Evolutionary conservation across 73 alveolate genomes (phyloP), one percentile per base, ranked within the genome.

Genomic region (Stentor roeselii): DNA sequence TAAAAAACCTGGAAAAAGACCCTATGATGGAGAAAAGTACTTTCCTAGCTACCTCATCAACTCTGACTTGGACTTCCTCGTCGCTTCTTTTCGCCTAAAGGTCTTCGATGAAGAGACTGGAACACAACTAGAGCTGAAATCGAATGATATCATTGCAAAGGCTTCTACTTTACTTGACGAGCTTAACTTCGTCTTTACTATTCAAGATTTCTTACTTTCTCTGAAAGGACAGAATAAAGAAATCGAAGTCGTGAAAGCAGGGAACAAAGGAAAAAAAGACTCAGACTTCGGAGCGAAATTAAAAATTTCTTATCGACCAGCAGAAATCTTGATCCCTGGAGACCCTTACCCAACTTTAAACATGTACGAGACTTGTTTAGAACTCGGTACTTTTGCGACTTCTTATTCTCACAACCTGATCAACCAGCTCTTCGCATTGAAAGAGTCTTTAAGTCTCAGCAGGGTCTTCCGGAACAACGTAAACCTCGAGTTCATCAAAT

Each of bases 91-190:
- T 50, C 21, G 30, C 21, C 21, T 50, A 21, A 50, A 21, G 6
- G 21, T 50, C 21, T 50, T 50, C 6, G 67, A 50, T 50, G 67
- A 50, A 50, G 67, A 50, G 67, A 50, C 67, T 50, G 67, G 67
- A 21, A 50, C 21, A 11, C 6, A 6, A 11, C 6, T 50, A 50
- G 21, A 50, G 6, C 21, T 50, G 30, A 11, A 6, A 50, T 11
- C 21, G 21, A 11, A 6, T 50, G 67, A 50, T 50, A 6, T 50
- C 21, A 21, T 21, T 11, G 67, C 30, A 11, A 50, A 50, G 6
- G 21, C 21, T 21, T 11, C 67, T 11, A 50, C 67, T 21, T 21
- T 50, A 50, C 67, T 50, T 50, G 67, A 50, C 21, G 67, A 50
- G 21, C 6, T 50, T 6, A 11, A 6, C 30, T 6, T 6, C 30